A percentile compares a stretch with the other conserved stretches of the same genome.
Evolutionary conservation across 202 grass and related monocot species (phyloP).

Genomic region (Eragrostis tef): DNA sequence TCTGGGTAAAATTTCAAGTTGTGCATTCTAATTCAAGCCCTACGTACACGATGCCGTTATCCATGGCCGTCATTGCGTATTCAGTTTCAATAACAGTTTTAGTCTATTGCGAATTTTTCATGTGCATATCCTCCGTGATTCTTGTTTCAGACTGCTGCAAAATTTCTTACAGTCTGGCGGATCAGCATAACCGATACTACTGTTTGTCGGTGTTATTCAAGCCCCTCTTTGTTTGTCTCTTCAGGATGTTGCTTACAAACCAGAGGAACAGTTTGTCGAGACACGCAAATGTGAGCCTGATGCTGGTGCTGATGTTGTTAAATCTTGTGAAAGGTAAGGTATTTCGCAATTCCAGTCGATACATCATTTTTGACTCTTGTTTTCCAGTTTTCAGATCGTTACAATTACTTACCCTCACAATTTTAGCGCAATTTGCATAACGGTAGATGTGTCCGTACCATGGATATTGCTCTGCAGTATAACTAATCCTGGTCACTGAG

Average conservation of each 20-base stretch:
- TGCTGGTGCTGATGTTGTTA: conserved; percentile 70
- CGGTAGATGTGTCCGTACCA: not conserved
- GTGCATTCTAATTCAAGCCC: not conserved
- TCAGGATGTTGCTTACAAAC: conserved; percentile 86
- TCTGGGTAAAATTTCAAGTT: conserved; percentile 52
- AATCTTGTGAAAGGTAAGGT: conserved; percentile 76
- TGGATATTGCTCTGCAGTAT: not conserved
- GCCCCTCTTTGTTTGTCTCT: conserved; percentile 23
- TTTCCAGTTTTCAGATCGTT: not conserved
- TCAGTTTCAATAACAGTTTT: not conserved
- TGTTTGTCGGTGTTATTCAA: not conserved
- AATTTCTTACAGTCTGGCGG: not conserved
- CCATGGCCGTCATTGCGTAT: not conserved
- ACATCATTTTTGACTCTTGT: not conserved
- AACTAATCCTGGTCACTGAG: not conserved
- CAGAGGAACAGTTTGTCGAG: conserved; percentile 62
- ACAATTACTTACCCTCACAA: not conserved
- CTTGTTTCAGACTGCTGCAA: not conserved
- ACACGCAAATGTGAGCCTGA: conserved; percentile 85
- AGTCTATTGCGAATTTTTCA: not conserved
- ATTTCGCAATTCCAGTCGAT: not conserved
- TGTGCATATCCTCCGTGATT: not conserved
- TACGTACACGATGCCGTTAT: not conserved
- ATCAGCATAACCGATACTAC: not conserved
- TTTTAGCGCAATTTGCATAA: not conserved